Evolutionary conservation across 2,329 filamentous ascomycete genomes (phyloP).

Genomic region (Metarhizium robertsii): DNA sequence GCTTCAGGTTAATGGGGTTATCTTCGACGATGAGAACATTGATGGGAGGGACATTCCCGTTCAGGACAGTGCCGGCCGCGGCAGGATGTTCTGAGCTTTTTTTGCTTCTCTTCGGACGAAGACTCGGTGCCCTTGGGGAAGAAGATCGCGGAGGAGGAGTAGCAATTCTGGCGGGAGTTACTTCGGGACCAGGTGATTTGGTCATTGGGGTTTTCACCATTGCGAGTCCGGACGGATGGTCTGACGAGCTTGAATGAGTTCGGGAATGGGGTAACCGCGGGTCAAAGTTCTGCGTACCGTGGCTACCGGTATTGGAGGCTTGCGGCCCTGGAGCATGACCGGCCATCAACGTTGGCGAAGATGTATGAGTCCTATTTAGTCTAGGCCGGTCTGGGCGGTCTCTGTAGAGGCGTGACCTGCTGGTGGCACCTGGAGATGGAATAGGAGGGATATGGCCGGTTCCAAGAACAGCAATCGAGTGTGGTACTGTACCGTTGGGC

Average conservation of each 20-base stretch:
- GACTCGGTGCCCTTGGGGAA: conserved; percentile 38
- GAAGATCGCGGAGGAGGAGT: conserved; percentile 40
- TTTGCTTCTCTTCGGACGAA: conserved; percentile 41
- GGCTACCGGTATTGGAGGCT: conserved; percentile 20
- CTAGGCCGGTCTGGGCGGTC: conserved; percentile 51
- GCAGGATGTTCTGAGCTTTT: conserved; percentile 36
- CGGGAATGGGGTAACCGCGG: conserved; percentile 39
- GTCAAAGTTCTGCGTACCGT: conserved; percentile 23
- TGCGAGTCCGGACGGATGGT: conserved; percentile 33
- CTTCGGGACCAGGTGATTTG: conserved; percentile 44
- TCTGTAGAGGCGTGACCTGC: conserved; percentile 41
- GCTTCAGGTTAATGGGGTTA: conserved; percentile 92
- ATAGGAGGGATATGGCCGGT: conserved; percentile 73
- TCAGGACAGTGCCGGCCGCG: conserved; percentile 54
- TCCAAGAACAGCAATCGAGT: conserved; percentile 70
- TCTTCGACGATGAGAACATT: conserved; percentile 97
- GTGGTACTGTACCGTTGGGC: conserved; percentile 27
- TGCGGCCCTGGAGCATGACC: conserved; percentile 21
- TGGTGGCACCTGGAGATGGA: conserved; percentile 67
- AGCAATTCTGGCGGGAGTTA: conserved; percentile 33
- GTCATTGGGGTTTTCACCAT: conserved; percentile 41
- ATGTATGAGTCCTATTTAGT: conserved; percentile 63
- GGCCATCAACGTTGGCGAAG: conserved; percentile 60
- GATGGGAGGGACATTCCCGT: conserved; percentile 83
- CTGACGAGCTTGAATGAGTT: conserved; percentile 51